These are phyloP conservation scores for Pichia insulana DNA, from an alignment of 805 yeast genomes.

Conservation along the genomic window DNA sequence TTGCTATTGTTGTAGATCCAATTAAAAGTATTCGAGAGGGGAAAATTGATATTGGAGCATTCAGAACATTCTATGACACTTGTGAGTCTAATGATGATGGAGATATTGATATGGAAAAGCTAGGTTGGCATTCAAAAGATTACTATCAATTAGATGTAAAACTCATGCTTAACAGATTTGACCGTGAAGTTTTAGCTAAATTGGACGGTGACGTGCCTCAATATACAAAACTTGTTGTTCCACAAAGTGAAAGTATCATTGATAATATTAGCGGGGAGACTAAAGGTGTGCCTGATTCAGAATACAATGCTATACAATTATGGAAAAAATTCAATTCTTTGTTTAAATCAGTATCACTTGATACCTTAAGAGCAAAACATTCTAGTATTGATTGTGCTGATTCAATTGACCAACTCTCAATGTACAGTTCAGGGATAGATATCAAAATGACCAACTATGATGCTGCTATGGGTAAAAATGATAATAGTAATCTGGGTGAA, in stretches of 20 bases:
- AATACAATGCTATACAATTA: slow-evolving; percentile 1
- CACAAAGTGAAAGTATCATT: not conserved
- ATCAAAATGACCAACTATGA: not conserved
- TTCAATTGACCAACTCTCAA: not conserved
- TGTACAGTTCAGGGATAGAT: not conserved
- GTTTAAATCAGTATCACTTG: not conserved
- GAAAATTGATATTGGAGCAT: slow-evolving; percentile 79
- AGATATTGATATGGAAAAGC: slow-evolving; percentile 30
- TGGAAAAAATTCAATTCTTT: slow-evolving; percentile 1
- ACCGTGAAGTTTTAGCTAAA: slow-evolving; percentile 35
- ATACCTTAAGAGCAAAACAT: not conserved
- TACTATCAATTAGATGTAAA: slow-evolving; percentile 62
- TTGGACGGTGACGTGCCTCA: not conserved
- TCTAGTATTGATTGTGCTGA: not conserved
- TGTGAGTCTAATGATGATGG: slow-evolving; percentile 8
- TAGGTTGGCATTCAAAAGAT: slow-evolving; percentile 60
- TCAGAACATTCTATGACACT: slow-evolving; percentile 49
- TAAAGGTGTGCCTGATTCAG: not conserved
- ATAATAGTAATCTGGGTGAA: no score
- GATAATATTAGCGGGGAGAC: not conserved
- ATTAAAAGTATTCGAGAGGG: slow-evolving; percentile 53
- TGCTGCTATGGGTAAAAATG: no score
- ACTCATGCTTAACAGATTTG: slow-evolving; percentile 46
- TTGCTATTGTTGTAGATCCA: slow-evolving; percentile 86
- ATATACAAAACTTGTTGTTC: slow-evolving; percentile 4